Percentiles rank a stretch among this genome's conserved stretches.
These are phyloP conservation scores for Teratosphaeria nubilosa DNA, from an alignment of 2,329 filamentous ascomycete genomes.

Conservation along the genomic window DNA sequence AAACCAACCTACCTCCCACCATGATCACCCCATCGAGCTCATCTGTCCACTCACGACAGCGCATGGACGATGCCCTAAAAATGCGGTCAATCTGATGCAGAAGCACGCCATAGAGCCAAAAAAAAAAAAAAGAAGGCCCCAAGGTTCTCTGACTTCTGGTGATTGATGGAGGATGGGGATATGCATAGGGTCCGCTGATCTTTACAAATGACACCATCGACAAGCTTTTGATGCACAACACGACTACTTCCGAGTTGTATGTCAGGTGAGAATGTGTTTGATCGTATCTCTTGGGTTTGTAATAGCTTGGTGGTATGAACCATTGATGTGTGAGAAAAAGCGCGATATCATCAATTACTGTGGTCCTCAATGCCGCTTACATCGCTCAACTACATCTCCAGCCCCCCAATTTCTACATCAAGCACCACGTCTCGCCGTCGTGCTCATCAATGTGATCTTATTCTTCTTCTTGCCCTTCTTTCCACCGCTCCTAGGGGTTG, in stretches of 20 bases:
- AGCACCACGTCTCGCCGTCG: constrained; percentile 32
- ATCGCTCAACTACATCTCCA: not conserved
- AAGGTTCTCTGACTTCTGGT: no score
- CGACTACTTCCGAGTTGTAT: not conserved
- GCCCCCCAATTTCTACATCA: constrained; percentile 2
- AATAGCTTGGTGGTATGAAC: not conserved
- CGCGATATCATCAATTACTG: not conserved
- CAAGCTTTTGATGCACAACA: not conserved
- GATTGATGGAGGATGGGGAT: not conserved
- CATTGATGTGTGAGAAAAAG: not conserved
- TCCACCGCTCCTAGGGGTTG: constrained; percentile 23
- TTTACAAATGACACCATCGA: not conserved
- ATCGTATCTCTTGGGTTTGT: not conserved
- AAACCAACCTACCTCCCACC: no score
- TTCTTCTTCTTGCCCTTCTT: constrained; percentile 56
- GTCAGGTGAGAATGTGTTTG: not conserved
- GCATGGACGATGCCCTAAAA: not conserved
- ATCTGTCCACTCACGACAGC: not conserved
- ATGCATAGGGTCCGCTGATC: not conserved
- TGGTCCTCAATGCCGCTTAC: not conserved
- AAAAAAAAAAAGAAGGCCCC: no score
- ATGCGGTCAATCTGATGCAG: not conserved
- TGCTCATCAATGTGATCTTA: constrained; percentile 61
- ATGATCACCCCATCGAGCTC: not conserved
- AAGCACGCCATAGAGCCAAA: not conserved